Evolutionary conservation across 306 rosid genomes (phyloP).

Genomic region (Gastrolobium villosum): DNA sequence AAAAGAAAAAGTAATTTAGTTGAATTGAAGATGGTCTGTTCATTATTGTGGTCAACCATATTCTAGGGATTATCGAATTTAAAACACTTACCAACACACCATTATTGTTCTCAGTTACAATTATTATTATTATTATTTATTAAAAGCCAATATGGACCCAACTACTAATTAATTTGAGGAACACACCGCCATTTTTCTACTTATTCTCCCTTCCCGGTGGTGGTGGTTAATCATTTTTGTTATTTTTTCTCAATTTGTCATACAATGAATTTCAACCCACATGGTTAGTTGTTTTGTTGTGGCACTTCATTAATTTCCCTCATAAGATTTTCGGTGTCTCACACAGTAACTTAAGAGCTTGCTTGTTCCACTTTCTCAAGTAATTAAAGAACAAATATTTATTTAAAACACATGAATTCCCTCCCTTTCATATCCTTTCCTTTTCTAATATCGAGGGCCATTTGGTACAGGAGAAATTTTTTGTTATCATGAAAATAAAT

Average conservation of each 20-base stretch:
- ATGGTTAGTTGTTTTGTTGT: constrained; percentile 46
- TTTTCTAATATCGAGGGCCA: constrained; percentile 51
- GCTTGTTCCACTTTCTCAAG: constrained; percentile 56
- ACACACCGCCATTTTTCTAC: constrained; percentile 53
- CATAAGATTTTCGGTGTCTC: constrained; percentile 30
- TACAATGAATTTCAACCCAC: constrained; percentile 42
- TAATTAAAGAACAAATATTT: constrained; percentile 26
- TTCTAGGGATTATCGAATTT: constrained; percentile 43
- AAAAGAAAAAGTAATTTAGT: background rate
- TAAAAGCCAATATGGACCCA: constrained; percentile 43
- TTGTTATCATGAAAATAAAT: too few species aligned
- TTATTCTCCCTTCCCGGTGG: constrained; percentile 27
- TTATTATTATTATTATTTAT: constrained; percentile 31
- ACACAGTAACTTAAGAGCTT: constrained; percentile 31
- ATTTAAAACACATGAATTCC: constrained; percentile 26
- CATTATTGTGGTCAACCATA: constrained; percentile 41
- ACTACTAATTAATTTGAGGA: constrained; percentile 39
- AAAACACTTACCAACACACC: constrained; percentile 45
- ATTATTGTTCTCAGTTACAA: constrained; percentile 43
- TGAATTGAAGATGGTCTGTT: constrained; percentile 6
- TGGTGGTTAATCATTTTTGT: too few species aligned
- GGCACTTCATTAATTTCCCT: constrained; percentile 27
- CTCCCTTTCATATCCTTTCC: constrained; percentile 36
- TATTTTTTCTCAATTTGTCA: background rate
- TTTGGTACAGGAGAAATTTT: too few species aligned